Base-by-base conservation (phyloP, 2,329 filamentous ascomycete species). In the Xylaria sp. region DNA sequence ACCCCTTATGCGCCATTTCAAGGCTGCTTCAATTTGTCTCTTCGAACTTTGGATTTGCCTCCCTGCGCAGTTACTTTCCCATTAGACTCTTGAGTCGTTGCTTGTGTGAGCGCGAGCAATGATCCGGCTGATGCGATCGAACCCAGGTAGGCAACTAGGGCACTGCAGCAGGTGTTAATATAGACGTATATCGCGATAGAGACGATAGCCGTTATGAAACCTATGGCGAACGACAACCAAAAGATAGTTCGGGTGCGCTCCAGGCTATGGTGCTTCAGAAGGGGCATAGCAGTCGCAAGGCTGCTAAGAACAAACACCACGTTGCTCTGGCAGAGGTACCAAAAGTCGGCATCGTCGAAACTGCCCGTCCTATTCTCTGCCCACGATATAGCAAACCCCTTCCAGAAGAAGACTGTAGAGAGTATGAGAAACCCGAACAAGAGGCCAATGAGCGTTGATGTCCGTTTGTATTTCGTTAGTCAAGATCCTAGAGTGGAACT, bases 271-370 rank as follows among this genome's bases (percentile, higher is more conserved):
- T 53, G 27, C 5, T 37, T 60, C 9, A 60, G 27, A 35, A 60
- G 57, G 48, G 57, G 57, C 8, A 35, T 48, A 2, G 57, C 42
- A 23, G 25, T 47, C n/a, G 25, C 42, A 9, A 60, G 27, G 18
- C 25, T 60, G 18, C 57, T 42, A 5, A 60, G 57, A 18, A 60
- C 27, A 18, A 35, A 60, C 25, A 60, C 48, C 40, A 47, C 25
- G 6, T 60, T 60, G 23, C 57, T 48, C 3, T 59, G 57, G 40
- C 57, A 59, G 13, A 59, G 57, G 47, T 59, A 59, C 57, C 57
- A 59, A 40, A 59, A 59, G 40, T 59, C 57, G 23, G 57, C 57
- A n/a, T 59, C 57, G 16, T 12, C 40, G 18, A 59, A 32, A 40
- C 57, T 59, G 18, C 57, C 57, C 4, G 25, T 29, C 40, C 32